Base-by-base conservation (phyloP, 2,329 filamentous ascomycete species). In the Beauveria sp. region DNA sequence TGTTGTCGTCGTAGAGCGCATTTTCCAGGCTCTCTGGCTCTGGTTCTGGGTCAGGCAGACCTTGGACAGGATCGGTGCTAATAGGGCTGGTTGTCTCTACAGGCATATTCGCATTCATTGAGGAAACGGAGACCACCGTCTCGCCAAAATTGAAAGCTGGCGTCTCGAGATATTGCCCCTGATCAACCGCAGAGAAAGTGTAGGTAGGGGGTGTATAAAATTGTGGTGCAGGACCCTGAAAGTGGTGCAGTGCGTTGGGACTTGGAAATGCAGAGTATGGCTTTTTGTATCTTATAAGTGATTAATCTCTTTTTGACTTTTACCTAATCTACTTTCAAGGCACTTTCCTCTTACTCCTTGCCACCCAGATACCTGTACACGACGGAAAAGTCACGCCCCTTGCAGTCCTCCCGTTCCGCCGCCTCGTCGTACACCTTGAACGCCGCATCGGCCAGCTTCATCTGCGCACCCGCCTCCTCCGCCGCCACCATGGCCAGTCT, bases 311-410 rank as follows among this genome's bases (percentile, higher is more conserved):
- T 8, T 0, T 28, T 28, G 26, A 28, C 1, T 28, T 28, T 28
- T 28, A 10, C 3, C 30, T 12, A 12, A 34, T 34, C 10, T 34
- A 34, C 30, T 34, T 34, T 14, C 12, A 14, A 38, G 28, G 16
- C 18, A 20, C 22, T 58, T 8, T n/a, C 20, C 30, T 45, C 30
- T 30, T 64, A 64, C 68, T 84, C 80, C 67, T 81, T 78, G 2
- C 83, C 81, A 0, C 80, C 82, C 47, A 92, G 69, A 76, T 87
- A 90, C 67, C 87, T 81, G 72, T 93, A 95, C 9, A 95, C 85
- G 8, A 93, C 88, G 0, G 88, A 92, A 73, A 95, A 95, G 71
- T 95, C 90, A 62, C 87, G 83, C 1, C 88, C 88, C 65, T 83
- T 82, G 70, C 84, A 88, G 51, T 72, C 69, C 60, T 90, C 83